Evolutionary conservation across 108 stramenopile species (phyloP).

Genomic region (Pseudonitzschia multiseries): DNA sequence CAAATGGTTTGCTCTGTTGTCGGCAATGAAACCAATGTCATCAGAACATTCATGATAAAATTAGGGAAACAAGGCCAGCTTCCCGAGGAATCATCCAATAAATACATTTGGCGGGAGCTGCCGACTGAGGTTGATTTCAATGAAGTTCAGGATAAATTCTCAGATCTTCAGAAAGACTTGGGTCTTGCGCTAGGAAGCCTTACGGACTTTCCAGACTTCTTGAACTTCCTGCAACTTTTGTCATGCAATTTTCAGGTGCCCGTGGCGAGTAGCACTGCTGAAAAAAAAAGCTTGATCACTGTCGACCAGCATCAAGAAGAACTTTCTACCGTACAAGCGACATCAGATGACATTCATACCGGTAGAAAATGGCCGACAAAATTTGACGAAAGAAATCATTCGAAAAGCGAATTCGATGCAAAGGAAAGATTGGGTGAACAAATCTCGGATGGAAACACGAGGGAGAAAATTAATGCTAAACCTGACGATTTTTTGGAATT

Average conservation of each 20-base stretch:
- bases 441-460: neutral
- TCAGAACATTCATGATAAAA: neutral
- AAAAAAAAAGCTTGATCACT: neutral
- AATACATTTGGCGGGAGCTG: conserved; percentile 18
- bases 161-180: neutral
- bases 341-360: neutral
- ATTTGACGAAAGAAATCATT: neutral
- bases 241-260: conserved; percentile 24
- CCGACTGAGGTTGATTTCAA: conserved; percentile 13
- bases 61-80: conserved; percentile 1
- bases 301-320: neutral
- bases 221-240: conserved; percentile 12
- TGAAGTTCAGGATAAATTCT: conserved; percentile 15
- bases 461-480: neutral
- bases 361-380: neutral
- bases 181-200: neutral
- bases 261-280: neutral
- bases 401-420: neutral
- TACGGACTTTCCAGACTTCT: conserved; percentile 16
- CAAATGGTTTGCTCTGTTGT: conserved; percentile 1
- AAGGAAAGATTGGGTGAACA: neutral
- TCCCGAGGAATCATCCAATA: neutral
- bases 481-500: neutral
- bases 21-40: neutral
- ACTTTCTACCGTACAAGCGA: neutral